Evolutionary conservation across 2,329 filamentous ascomycete species (phyloP).

Genomic region (Aspergillus melleus): DNA sequence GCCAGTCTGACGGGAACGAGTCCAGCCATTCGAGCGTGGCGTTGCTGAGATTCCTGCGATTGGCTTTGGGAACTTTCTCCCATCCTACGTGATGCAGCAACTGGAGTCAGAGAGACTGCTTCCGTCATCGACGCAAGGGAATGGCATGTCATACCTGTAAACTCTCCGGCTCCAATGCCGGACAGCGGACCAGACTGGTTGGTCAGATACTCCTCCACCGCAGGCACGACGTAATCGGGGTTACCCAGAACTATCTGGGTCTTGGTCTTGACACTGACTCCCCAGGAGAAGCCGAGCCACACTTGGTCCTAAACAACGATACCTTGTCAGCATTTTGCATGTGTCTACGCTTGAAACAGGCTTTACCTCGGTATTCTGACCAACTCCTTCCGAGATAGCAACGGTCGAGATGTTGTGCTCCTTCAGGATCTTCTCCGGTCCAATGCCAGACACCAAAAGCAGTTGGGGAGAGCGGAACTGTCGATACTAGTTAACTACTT

Average conservation of each 20-base stretch:
- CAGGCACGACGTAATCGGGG: not conserved
- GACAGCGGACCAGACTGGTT: constrained; percentile 9
- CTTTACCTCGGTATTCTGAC: constrained; percentile 7
- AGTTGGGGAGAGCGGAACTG: constrained; percentile 22
- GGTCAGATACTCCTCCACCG: constrained; percentile 2
- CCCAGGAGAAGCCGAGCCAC: constrained; percentile 8
- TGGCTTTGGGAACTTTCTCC: not conserved
- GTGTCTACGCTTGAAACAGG: too few species aligned
- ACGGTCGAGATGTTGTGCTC: constrained; percentile 6
- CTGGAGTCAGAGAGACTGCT: too few species aligned
- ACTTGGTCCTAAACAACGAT: constrained; percentile 7
- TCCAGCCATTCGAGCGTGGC: too few species aligned
- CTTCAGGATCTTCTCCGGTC: constrained; percentile 4
- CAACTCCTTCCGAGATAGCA: constrained; percentile 8
- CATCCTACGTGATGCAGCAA: not conserved
- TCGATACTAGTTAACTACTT: too few species aligned
- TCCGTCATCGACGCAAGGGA: too few species aligned
- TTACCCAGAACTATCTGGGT: not conserved
- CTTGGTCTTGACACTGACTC: constrained; percentile 8
- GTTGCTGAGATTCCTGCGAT: too few species aligned
- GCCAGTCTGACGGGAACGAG: not conserved
- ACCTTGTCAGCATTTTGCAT: too few species aligned
- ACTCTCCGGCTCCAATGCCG: not conserved
- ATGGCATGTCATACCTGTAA: too few species aligned
- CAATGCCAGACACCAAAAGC: constrained; percentile 26